Base-by-base conservation (phyloP, 2,329 filamentous ascomycete genomes). In the Aspergillus spinulosporus region DNA sequence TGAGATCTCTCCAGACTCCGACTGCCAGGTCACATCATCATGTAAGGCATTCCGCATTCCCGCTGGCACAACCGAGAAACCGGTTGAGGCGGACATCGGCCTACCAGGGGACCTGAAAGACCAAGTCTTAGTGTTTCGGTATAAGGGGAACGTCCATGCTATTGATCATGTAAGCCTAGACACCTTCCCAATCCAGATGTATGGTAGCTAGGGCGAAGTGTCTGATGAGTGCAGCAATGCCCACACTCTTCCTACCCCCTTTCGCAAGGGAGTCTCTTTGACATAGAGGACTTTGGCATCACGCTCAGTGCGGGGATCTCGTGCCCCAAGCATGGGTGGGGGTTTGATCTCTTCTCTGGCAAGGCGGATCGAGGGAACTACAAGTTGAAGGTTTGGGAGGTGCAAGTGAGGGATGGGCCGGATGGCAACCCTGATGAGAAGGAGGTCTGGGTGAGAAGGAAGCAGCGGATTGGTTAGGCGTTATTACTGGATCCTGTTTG, bases 311-410 rank as follows among this genome's bases (percentile, higher is more conserved):
- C 45, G 6, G 45, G 45, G 2, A 34, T 47, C 15, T 14, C 15
- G 12, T 47, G 45, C n/a, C 34, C 34, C 14, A 29, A 29, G 3
- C 45, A 47, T 34, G 45, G 45, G 7, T 47, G 45, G 45, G 9
- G 21, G 2, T 47, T 47, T 26, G 45, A 47, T 14, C 45, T 47
- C 2, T 3, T n/a, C 5, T 31, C 45, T 12, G 45, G 45, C 6
- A 7, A 6, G 29, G 45, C 29, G 29, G 45, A 47, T 32, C 45
- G 45, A 9, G 45, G 45, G 11, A 12, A 12, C 21, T 89, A 89
- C 65, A 80, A 74, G 57, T 73, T 89, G 7, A 79, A 79, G 21
- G 71, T 86, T 0, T 89, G 86, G 85, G 86, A 89, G 60, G 79
- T 87, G 0, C 78, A 89, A 58, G 51, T 85, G 7, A 76, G 84